phyloP scores from a whole-genome alignment of 805 yeast genomes.

The Saccharomycopsis schoenii region DNA sequence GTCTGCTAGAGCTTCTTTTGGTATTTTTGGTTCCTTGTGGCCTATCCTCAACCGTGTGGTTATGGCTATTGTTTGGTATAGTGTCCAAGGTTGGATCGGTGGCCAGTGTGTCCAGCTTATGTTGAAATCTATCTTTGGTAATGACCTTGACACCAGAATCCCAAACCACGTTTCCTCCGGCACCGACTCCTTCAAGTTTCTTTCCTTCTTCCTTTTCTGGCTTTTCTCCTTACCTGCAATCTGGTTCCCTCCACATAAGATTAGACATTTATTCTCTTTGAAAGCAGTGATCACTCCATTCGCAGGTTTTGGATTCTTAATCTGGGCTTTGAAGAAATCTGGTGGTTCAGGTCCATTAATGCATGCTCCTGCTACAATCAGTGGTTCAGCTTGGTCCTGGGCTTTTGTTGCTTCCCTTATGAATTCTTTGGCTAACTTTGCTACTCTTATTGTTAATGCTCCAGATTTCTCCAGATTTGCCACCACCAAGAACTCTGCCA shows the following conservation, averaged over 20 bases:
- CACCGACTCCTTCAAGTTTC: conserved; percentile 61
- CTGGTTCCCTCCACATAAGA: conserved; percentile 71
- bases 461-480: conserved; percentile 88
- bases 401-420: conserved; percentile 68
- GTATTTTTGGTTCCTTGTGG: conserved; percentile 81
- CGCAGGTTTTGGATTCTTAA: conserved; percentile 73
- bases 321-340: conserved; percentile 78
- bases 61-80: conserved; percentile 81
- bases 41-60: conserved; percentile 82
- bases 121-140: conserved; percentile 69
- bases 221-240: conserved; percentile 67
- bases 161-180: conserved; percentile 54
- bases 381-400: conserved; percentile 67
- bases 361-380: conserved; percentile 40
- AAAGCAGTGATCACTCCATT: conserved; percentile 72
- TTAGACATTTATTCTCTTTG: conserved; percentile 75
- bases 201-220: conserved; percentile 79
- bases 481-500: conserved; percentile 39
- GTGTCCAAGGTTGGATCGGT: conserved; percentile 79
- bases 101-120: conserved; percentile 73
- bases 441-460: conserved; percentile 79
- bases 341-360: conserved; percentile 71
- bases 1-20: conserved; percentile 71
- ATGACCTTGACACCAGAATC: conserved; percentile 48
- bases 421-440: conserved; percentile 79